Conservation (phyloP, 2,329 filamentous ascomycete genomes). For the Cladosporium sp. region DNA sequence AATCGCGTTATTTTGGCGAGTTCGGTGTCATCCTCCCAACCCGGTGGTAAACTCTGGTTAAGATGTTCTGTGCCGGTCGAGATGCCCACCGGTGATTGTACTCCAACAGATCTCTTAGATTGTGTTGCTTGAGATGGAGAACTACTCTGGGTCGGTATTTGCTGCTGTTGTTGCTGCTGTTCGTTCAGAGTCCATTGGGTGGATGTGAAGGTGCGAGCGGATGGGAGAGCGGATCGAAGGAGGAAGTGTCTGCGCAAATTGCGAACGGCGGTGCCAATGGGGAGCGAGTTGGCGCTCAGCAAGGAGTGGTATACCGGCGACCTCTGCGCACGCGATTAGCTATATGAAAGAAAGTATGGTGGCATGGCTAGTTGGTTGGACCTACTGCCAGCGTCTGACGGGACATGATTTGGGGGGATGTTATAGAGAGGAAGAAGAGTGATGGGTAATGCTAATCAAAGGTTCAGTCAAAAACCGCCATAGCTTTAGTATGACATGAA, state of each 20-base stretch:
- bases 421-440: slow-evolving; percentile 3
- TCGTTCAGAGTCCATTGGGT: slow-evolving; percentile 15
- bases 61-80: background rate
- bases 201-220: slow-evolving; percentile 17
- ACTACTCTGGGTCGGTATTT: background rate
- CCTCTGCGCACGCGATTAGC: slow-evolving; percentile 16
- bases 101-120: background rate
- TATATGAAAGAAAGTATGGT: background rate
- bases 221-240: slow-evolving; percentile 13
- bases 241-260: slow-evolving; percentile 27
- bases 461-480: slow-evolving; percentile 9
- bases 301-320: slow-evolving; percentile 29
- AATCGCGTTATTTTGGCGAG: slow-evolving; percentile 65
- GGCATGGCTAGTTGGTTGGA: slow-evolving; percentile 4
- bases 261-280: slow-evolving; percentile 32
- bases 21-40: slow-evolving; percentile 72
- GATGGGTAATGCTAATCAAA: slow-evolving; percentile 10
- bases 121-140: slow-evolving; percentile 4
- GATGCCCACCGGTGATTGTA: slow-evolving; percentile 1
- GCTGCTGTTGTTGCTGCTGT: slow-evolving; percentile 12
- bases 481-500: background rate
- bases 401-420: slow-evolving; percentile 19
- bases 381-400: slow-evolving; percentile 26
- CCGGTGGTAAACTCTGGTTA: slow-evolving; percentile 4
- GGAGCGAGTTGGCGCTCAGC: slow-evolving; percentile 30